Evolutionary conservation across 768 basidiomycete species (phyloP), one percentile per base, ranked within the genome.

Genomic region (Erythrobasidium yunnanense): DNA sequence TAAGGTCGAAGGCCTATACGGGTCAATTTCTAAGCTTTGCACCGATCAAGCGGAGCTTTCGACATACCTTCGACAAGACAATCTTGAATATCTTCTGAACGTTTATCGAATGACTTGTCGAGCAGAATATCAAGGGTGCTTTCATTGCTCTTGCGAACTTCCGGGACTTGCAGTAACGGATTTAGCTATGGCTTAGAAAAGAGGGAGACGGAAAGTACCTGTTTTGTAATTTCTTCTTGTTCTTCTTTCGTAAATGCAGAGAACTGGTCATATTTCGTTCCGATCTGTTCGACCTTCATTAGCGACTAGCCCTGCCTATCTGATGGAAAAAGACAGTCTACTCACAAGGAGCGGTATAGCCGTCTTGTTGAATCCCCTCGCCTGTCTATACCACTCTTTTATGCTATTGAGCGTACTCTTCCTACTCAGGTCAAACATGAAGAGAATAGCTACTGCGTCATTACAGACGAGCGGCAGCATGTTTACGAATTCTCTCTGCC

Each of bases 21-120:
- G n/a, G 38, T n/a, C 20, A 23, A 33, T 27, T 32, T 30, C 4
- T 20, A 17, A 1, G 49, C 29, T 30, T 18, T 30, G 25, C 17
- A 27, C 22, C 27, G 23, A n/a, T 15, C 25, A 17, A 15, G 29
- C 0, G 3, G 17, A 32, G 20, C 23, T 22, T 20, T 51, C 0
- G 15, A 56, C 71, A 18, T 27, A 76, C 76, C 71, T 97, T 93
- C 52, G 90, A 88, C 54, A 93, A 82, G 49, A 93, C 90, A 77
- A 95, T 95, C 81, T 95, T 92, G 84, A 93, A 93, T 71, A 93
- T 93, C 65, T 99, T 99, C 81, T 99, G 95, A 60, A 99, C 93
- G 78, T 99, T 99, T 80, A 97, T 95, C 68, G 92, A 92, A 70
- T 93, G 92, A 52, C 90, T 89, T 52, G 95, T 99, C 55, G 93